A percentile compares a stretch with the other conserved stretches of the same genome.
phyloP scores from a whole-genome alignment of 345 rosid genomes.

The Microthlaspi erraticum region DNA sequence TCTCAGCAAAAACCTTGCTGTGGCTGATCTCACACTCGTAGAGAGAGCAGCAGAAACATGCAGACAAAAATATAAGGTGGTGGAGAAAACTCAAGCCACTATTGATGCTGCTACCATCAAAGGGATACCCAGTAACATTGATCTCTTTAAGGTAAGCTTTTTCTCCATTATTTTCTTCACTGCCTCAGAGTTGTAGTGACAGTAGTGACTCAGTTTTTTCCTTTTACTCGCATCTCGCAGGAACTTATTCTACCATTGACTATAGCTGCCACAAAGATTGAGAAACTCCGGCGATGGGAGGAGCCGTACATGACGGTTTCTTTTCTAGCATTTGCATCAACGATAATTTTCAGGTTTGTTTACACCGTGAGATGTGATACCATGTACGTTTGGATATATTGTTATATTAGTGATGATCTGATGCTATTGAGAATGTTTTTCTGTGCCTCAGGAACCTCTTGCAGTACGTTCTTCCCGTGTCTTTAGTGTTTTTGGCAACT shows the following conservation, averaged over 20 bases:
- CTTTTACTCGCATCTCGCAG: slow-evolving; percentile 42
- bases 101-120: slow-evolving; percentile 88
- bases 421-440: slow-evolving; percentile 8
- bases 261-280: slow-evolving; percentile 61
- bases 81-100: slow-evolving; percentile 93
- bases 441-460: slow-evolving; percentile 68
- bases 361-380: slow-evolving; percentile 24
- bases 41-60: slow-evolving; percentile 80
- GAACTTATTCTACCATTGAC: slow-evolving; percentile 86
- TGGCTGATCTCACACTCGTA: slow-evolving; percentile 69
- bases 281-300: slow-evolving; percentile 85
- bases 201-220: not conserved
- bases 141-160: slow-evolving; percentile 78
- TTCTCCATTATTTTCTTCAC: not conserved
- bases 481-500: slow-evolving; percentile 67
- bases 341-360: slow-evolving; percentile 78
- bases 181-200: slow-evolving; percentile 12
- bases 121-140: slow-evolving; percentile 97
- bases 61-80: slow-evolving; percentile 65
- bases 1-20: slow-evolving; percentile 81
- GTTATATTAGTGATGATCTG: not conserved
- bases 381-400: slow-evolving; percentile 11
- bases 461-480: slow-evolving; percentile 66
- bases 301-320: slow-evolving; percentile 82
- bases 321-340: slow-evolving; percentile 72